Evolutionary conservation across 2,329 filamentous ascomycete species (phyloP).

Genomic region (Alternaria sp.): DNA sequence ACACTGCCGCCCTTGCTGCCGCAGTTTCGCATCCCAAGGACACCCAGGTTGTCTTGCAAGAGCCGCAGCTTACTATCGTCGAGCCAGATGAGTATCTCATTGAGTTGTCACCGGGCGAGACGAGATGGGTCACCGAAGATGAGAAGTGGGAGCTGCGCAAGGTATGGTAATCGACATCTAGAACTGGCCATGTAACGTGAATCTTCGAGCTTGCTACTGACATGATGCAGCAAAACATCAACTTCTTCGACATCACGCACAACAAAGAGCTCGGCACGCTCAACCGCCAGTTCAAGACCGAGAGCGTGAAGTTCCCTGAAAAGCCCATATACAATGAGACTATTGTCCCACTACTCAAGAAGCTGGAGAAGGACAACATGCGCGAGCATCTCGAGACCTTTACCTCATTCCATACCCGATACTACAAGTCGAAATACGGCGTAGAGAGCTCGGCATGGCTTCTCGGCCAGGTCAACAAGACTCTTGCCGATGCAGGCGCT

Average conservation of each 20-base stretch:
- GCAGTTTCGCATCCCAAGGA: slow-evolving; percentile 40
- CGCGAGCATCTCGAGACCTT: slow-evolving; percentile 78
- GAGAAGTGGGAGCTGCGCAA: slow-evolving; percentile 92
- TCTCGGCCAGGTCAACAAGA: slow-evolving; percentile 74
- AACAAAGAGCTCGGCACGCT: slow-evolving; percentile 68
- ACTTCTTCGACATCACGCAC: slow-evolving; percentile 95
- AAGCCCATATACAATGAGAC: slow-evolving; percentile 71
- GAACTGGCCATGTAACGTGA: neutral
- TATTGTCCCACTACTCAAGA: slow-evolving; percentile 71
- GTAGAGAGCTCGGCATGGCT: slow-evolving; percentile 89
- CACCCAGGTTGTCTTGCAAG: slow-evolving; percentile 42
- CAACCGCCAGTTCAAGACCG: slow-evolving; percentile 33
- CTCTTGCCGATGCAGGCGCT: slow-evolving; percentile 75
- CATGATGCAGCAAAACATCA: slow-evolving; percentile 73
- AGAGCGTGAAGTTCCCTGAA: slow-evolving; percentile 70
- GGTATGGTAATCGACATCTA: slow-evolving; percentile 60
- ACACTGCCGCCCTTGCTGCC: slow-evolving; percentile 39
- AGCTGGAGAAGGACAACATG: slow-evolving; percentile 80
- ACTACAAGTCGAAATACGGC: slow-evolving; percentile 81
- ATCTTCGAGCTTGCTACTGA: slow-evolving; percentile 26
- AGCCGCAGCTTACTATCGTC: slow-evolving; percentile 37
- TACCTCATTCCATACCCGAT: slow-evolving; percentile 80
- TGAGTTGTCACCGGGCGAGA: slow-evolving; percentile 84
- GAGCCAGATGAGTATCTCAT: slow-evolving; percentile 65
- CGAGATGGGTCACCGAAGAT: slow-evolving; percentile 87